Conservation (phyloP, 2,329 filamentous ascomycete genomes). For the Aspergillus brasiliensis region DNA sequence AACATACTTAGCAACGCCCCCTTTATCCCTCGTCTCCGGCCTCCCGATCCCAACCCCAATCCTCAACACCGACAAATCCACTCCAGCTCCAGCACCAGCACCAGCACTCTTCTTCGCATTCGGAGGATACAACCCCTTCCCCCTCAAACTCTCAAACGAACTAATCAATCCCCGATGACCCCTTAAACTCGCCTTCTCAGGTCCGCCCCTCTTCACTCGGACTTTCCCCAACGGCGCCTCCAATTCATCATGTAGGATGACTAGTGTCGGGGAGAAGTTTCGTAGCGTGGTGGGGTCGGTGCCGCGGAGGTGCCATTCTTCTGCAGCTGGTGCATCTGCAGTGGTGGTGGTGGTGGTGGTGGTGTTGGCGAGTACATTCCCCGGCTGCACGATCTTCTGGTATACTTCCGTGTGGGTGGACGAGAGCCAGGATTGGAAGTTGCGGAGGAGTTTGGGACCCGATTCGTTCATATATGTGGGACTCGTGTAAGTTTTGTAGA, state of each 20-base stretch:
- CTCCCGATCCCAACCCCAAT: slow-evolving; percentile 88
- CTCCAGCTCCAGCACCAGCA: slow-evolving; percentile 29
- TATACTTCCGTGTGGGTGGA: slow-evolving; percentile 19
- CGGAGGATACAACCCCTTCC: slow-evolving; percentile 34
- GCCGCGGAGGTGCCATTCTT: slow-evolving; percentile 25
- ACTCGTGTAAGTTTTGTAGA: slow-evolving; percentile 62
- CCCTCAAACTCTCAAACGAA: slow-evolving; percentile 58
- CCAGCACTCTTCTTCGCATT: slow-evolving; percentile 25
- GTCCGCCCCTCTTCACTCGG: slow-evolving; percentile 62
- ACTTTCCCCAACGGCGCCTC: slow-evolving; percentile 72
- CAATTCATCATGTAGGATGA: slow-evolving; percentile 88
- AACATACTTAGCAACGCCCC: slow-evolving; percentile 75
- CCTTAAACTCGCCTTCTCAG: slow-evolving; percentile 57
- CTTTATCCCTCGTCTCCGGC: slow-evolving; percentile 67
- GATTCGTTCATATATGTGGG: slow-evolving; percentile 82
- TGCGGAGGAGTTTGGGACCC: slow-evolving; percentile 68
- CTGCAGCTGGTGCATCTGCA: neutral
- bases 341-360: slow-evolving; percentile 8
- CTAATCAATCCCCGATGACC: slow-evolving; percentile 79
- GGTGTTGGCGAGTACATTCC: neutral
- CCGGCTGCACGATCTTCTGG: slow-evolving; percentile 9
- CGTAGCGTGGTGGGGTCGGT: slow-evolving; percentile 14
- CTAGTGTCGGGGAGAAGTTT: slow-evolving; percentile 52
- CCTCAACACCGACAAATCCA: slow-evolving; percentile 51
- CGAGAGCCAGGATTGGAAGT: slow-evolving; percentile 56